Conservation (phyloP, 2,329 filamentous ascomycete species). For the Diplocarpon mali region DNA sequence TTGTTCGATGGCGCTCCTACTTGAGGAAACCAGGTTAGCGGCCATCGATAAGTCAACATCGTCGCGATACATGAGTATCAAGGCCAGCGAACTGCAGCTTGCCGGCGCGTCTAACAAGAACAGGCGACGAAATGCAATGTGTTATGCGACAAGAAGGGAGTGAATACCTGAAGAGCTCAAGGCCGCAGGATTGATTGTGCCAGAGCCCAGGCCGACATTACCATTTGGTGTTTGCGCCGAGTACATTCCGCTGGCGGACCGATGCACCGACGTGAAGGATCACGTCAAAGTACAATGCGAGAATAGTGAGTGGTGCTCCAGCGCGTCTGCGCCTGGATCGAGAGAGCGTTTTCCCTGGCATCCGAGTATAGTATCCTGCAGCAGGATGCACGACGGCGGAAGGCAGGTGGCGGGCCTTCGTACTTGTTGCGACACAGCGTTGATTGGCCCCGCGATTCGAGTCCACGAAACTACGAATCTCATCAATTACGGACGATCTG, state of each 20-base stretch:
- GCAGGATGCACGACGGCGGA: constrained; percentile 9
- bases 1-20: constrained; percentile 23
- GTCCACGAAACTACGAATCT: neutral
- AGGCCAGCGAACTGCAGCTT: constrained; percentile 7
- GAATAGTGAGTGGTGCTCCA: constrained; percentile 11
- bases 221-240: constrained; percentile 53
- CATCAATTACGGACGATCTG: constrained; percentile 4
- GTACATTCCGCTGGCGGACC: constrained; percentile 33
- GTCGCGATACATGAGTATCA: constrained; percentile 12
- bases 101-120: constrained; percentile 9
- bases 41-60: constrained; percentile 18
- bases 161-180: constrained; percentile 65
- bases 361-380: constrained; percentile 9
- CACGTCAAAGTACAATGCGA: constrained; percentile 19
- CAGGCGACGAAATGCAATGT: constrained; percentile 16
- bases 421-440: constrained; percentile 1
- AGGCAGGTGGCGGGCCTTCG: constrained; percentile 3
- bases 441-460: constrained; percentile 4
- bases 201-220: constrained; percentile 36
- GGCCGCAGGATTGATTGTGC: constrained; percentile 81
- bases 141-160: constrained; percentile 2
- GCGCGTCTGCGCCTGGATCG: constrained; percentile 20
- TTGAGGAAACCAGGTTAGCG: constrained; percentile 15
- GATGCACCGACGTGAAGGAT: constrained; percentile 34
- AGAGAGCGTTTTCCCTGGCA: constrained; percentile 8